Percentiles rank a stretch among this genome's conserved stretches.
phyloP scores from a whole-genome alignment of 2,329 filamentous ascomycete genomes.

The Sarocladium strictum region DNA sequence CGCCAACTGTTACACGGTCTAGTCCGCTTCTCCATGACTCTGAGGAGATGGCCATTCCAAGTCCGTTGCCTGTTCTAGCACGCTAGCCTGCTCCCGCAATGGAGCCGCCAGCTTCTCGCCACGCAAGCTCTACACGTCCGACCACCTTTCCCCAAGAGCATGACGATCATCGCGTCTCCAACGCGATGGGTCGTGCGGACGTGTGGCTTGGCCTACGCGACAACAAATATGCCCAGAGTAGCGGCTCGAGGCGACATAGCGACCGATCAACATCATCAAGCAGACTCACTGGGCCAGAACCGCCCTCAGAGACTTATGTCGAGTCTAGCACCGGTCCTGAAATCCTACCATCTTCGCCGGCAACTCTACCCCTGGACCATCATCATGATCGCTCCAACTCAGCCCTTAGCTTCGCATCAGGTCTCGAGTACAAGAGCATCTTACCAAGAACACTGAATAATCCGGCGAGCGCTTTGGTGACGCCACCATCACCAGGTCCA shows the following conservation, averaged over 20 bases:
- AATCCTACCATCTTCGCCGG: background rate
- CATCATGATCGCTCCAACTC: background rate
- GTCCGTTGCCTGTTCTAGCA: background rate
- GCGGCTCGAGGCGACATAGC: background rate
- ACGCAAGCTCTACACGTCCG: background rate
- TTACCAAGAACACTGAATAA: background rate
- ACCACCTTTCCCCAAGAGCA: background rate
- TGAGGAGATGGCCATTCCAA: background rate
- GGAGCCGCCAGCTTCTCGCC: background rate
- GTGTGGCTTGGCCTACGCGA: background rate
- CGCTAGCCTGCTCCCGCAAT: background rate
- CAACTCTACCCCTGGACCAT: background rate
- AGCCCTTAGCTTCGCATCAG: background rate
- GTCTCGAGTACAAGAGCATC: background rate
- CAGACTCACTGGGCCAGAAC: background rate
- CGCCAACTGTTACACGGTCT: too few species aligned
- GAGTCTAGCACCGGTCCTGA: background rate
- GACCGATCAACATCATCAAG: constrained; percentile 3
- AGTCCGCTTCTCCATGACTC: background rate
- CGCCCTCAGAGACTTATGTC: background rate
- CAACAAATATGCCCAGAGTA: background rate
- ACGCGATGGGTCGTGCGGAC: background rate
- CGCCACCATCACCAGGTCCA: background rate
- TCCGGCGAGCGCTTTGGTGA: background rate
- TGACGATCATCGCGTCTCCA: background rate